Base-by-base conservation (phyloP, 2,329 filamentous ascomycete species). In the Arthroderma sp. region DNA sequence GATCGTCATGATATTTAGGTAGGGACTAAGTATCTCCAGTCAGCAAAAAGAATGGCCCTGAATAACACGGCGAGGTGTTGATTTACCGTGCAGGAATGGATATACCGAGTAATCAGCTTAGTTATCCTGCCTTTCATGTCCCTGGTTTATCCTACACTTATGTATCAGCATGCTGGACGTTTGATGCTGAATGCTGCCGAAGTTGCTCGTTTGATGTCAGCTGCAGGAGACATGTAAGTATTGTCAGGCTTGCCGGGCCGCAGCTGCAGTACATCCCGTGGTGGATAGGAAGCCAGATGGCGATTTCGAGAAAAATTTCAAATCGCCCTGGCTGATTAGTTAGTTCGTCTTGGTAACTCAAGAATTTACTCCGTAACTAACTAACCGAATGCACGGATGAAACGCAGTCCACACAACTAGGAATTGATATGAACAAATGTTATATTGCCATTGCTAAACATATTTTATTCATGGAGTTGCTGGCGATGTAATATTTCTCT, bases 201-300 rank as follows among this genome's bases (percentile, higher is more conserved):
- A 33, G 4, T 17, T 19, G 47, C 47, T 51, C 47, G 33, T 51
- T n/a, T 51, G 11, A 17, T 19, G 47, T 51, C 47, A 51, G 47
- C 47, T 51, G 47, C 47, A 33, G 47, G 47, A 51, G 47, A 51
- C 47, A 17, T 31, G 25, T 51, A n/a, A n/a, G n/a, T n/a, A 15
- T 35, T 35, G 47, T 51, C 47, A 17, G 25, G 25, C 13, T 11
- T 15, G 15, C 47, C 28, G 41, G 41, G 19, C 41, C 41, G 41
- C 11, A 19, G 41, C 41, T 47, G 41, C 41, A 47, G 41, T 7
- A 2, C 41, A 47, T 47, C 19, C 41, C 21, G 41, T 13, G 21
- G 41, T 23, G 41, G 19, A 47, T 9, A 51, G 47, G n/a, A n/a
- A n/a, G n/a, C n/a, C n/a, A n/a, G n/a, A n/a, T 33, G 25, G 25